Evolutionary conservation across 306 rosid genomes (phyloP), one percentile per base, ranked within the genome.

Genomic region (Corylus americana): DNA sequence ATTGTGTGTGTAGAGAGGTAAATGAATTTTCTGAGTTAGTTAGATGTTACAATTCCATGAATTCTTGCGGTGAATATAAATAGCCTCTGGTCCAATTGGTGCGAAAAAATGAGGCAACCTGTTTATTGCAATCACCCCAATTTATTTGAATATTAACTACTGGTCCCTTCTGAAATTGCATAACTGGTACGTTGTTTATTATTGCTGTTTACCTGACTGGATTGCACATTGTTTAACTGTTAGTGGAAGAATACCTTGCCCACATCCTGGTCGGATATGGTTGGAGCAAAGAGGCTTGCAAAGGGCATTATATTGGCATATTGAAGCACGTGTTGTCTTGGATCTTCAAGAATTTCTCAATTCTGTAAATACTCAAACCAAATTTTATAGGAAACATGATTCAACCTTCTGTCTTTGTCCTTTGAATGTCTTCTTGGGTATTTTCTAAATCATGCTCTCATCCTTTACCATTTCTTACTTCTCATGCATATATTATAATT

Each of bases 271-370:
- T 8, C 81, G 98, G 78, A 89, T 91, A 81, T 95, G 98, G 97
- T 74, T 94, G 79, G 98, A 94, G 76, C 98, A 94, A 85, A 92
- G 97, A 84, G 98, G 97, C 51, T 82, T 92, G 77, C 93, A 95
- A 81, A 88, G 97, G 84, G 97, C 96, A 37, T 77, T 95, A 85
- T 95, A 95, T 88, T 95, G 98, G 98, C 98, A 92, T 66, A 92
- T 95, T 42, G 98, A 95, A 91, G 98, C 98, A 72, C 94, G 97
- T 17, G 98, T 92, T 78, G 98, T 94, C 0, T 90, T 94, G 93
- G 97, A 94, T 81, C 98, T 91, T 88, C 97, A 81, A 79, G 96
- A 95, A 77, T 77, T 88, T 76, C 45, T 78, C 74, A 80, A 87
- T 85, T 86, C 92, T 58, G 97, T 92, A 86, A 88, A 90, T 81